Evolutionary conservation across 352 stramenopile genomes (phyloP).

Genomic region (Albugo laibachii): DNA sequence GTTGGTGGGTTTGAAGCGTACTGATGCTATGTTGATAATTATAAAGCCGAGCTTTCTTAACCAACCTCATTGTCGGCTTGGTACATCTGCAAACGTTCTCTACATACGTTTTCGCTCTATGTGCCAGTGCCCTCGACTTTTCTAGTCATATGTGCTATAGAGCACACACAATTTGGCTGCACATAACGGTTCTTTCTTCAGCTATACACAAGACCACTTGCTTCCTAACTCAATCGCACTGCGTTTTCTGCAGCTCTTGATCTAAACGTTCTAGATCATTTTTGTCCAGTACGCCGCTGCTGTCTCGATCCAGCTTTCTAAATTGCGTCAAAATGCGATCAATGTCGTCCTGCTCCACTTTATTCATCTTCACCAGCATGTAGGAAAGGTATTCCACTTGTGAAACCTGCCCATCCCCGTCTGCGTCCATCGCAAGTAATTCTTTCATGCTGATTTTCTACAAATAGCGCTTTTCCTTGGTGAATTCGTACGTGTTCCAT

Average conservation of each 20-base stretch:
- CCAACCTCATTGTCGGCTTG: no score
- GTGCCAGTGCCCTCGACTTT: no score
- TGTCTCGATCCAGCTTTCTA: constrained; percentile 37
- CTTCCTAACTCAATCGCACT: constrained; percentile 5
- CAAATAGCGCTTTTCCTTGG: neutral
- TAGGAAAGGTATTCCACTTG: constrained; percentile 45
- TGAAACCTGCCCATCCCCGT: constrained; percentile 45
- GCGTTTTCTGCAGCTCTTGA: constrained; percentile 21
- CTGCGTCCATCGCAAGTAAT: constrained; percentile 38
- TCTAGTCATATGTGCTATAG: no score
- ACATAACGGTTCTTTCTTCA: no score
- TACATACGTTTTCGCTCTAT: no score
- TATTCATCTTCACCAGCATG: constrained; percentile 61
- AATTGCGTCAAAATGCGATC: constrained; percentile 44
- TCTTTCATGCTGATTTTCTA: constrained; percentile 59
- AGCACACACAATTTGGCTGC: no score
- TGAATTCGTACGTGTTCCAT: neutral
- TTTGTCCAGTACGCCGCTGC: constrained; percentile 44
- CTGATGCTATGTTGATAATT: no score
- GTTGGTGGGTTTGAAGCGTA: no score
- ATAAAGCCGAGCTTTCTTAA: no score
- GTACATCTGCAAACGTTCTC: no score
- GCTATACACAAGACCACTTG: neutral
- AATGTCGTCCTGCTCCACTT: constrained; percentile 40
- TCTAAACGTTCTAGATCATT: constrained; percentile 40